phyloP scores from a whole-genome alignment of 495 filamentous ascomycete species.

The Talaromyces ruber region DNA sequence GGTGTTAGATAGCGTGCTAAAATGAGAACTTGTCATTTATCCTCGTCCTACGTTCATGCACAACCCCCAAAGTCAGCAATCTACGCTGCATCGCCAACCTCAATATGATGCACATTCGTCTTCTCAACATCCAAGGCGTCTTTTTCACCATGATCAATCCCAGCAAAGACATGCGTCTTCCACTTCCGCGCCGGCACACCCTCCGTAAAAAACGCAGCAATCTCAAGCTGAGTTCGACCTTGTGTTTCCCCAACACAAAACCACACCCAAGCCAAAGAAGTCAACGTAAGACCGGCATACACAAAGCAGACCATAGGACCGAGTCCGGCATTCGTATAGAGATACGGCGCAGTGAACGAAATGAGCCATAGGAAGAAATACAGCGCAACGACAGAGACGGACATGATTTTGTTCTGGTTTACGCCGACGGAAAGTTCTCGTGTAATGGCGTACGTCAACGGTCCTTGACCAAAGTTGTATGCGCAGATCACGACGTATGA shows the following conservation, averaged over 20 bases:
- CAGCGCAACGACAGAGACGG: constrained; percentile 20
- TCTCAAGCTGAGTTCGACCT: constrained; percentile 21
- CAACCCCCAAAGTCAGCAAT: not conserved
- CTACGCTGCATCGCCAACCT: not conserved
- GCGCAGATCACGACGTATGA: constrained; percentile 23
- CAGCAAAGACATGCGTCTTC: constrained; percentile 13
- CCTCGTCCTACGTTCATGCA: not conserved
- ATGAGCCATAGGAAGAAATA: constrained; percentile 28
- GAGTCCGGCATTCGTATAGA: constrained; percentile 26
- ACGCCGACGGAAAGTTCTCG: constrained; percentile 27
- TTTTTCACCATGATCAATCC: not conserved
- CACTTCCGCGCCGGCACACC: constrained; percentile 16
- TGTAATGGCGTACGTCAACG: constrained; percentile 23
- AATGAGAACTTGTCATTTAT: not conserved
- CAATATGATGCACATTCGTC: not conserved
- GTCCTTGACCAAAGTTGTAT: constrained; percentile 27
- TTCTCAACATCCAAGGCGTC: not conserved
- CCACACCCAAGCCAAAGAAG: constrained; percentile 24
- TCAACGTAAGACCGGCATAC: constrained; percentile 20
- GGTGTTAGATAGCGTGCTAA: not conserved
- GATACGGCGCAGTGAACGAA: constrained; percentile 26
- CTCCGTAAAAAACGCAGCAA: constrained; percentile 22
- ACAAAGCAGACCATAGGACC: constrained; percentile 31
- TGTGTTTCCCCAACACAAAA: constrained; percentile 32
- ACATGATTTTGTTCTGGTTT: constrained; percentile 29